A percentile compares a stretch with the other conserved stretches of the same genome.
These are phyloP conservation scores for Lepiota subincarnata DNA, from an alignment of 768 basidiomycete species.

Conservation along the genomic window DNA sequence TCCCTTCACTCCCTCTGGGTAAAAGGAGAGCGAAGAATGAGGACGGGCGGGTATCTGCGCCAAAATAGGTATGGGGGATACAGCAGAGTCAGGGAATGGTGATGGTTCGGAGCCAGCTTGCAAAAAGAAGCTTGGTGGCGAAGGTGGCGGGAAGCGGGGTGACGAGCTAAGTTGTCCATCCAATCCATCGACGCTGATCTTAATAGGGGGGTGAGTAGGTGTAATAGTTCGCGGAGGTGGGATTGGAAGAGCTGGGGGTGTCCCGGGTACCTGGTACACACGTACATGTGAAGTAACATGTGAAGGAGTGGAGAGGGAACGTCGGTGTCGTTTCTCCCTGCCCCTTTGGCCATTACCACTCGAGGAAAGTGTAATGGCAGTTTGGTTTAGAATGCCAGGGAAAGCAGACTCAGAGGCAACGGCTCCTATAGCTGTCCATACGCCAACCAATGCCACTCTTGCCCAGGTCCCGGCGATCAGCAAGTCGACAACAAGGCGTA, in stretches of 20 bases:
- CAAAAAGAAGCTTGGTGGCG: conserved; percentile 38
- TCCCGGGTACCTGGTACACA: conserved; percentile 20
- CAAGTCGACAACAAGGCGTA: conserved; percentile 40
- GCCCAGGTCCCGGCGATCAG: conserved; percentile 30
- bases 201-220: conserved; percentile 18
- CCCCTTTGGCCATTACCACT: conserved; percentile 13
- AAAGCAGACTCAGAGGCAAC: conserved; percentile 27
- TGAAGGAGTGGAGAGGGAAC: conserved; percentile 24
- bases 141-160: conserved; percentile 21
- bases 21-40: conserved; percentile 25
- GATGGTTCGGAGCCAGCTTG: conserved; percentile 24
- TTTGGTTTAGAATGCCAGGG: conserved; percentile 19
- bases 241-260: conserved; percentile 18
- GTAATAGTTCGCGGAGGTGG: conserved; percentile 16
- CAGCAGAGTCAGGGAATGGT: conserved; percentile 24
- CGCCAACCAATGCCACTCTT: conserved; percentile 29
- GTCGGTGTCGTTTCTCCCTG: conserved; percentile 23
- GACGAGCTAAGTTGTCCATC: background rate
- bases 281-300: conserved; percentile 29
- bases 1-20: conserved; percentile 24
- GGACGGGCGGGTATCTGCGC: conserved; percentile 22
- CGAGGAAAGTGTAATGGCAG: conserved; percentile 5
- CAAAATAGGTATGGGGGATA: conserved; percentile 14
- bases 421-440: conserved; percentile 35
- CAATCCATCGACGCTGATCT: background rate